These are phyloP conservation scores for Kernera saxatilis DNA, from an alignment of 345 rosid genomes.

Conservation along the genomic window DNA sequence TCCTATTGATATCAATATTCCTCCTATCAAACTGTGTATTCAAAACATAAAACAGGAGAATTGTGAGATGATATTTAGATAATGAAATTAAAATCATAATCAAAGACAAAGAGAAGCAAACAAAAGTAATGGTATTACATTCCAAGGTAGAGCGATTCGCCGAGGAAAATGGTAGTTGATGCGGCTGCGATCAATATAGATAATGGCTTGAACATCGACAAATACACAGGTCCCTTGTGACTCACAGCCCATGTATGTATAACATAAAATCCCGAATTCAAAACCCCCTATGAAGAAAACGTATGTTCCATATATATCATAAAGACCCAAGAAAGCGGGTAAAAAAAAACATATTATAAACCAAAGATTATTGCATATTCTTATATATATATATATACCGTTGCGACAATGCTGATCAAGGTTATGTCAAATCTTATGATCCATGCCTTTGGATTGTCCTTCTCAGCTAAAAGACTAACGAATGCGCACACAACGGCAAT, in stretches of 20 bases:
- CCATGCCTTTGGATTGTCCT: slow-evolving; percentile 56
- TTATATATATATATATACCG: neutral
- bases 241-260: slow-evolving; percentile 29
- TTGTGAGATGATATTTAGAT: neutral
- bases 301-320: neutral
- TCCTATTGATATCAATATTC: slow-evolving; percentile 56
- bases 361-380: neutral
- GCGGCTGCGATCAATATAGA: slow-evolving; percentile 38
- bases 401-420: slow-evolving; percentile 34
- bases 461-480: slow-evolving; percentile 46
- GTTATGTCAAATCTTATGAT: slow-evolving; percentile 40
- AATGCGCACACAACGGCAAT: slow-evolving; percentile 48
- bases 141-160: slow-evolving; percentile 34
- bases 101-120: neutral
- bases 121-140: slow-evolving; percentile 1
- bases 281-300: slow-evolving; percentile 39
- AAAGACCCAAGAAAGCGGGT: neutral
- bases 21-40: slow-evolving; percentile 56
- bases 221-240: slow-evolving; percentile 41
- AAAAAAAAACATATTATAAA: neutral
- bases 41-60: neutral
- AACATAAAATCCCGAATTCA: slow-evolving; percentile 37
- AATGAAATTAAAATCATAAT: neutral
- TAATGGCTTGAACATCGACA: slow-evolving; percentile 40
- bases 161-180: slow-evolving; percentile 34